Evolutionary conservation across 1,284 basidiomycete species (phyloP), one percentile per base, ranked within the genome.

Genomic region (Ceratobasidium papillatum): DNA sequence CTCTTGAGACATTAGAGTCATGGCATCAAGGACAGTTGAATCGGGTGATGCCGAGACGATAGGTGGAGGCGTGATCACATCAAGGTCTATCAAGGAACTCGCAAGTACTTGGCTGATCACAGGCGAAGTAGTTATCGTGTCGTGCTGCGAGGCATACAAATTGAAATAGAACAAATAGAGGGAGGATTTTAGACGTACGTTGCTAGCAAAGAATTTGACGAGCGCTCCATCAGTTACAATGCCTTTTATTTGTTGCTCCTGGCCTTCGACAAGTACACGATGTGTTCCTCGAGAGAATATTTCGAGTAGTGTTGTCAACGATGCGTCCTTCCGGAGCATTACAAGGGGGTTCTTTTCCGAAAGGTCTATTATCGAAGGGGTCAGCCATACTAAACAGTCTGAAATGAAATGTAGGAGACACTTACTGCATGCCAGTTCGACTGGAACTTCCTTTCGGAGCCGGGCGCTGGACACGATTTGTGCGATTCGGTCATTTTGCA

Each of bases 301-400:
- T 63, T 86, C 85, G 5, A 94, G 82, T 1, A 94, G 82, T 2
- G 88, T 87, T 7, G 92, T 80, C 43, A 92, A 79, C 1, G 86
- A 89, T 2, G 91, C 89, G 61, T 89, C 86, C 75, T 90, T 82
- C 0, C 89, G 85, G 8, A 93, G 80, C 34, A 84, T 84, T 73
- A 91, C 86, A 22, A 93, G 84, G 9, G 90, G 89, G 76, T 94
- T 93, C 84, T 94, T 94, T 81, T 92, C 90, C 9, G 92, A 93
- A 52, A 93, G 83, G 80, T 94, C 92, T 93, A 27, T 45, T n/a
- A 17, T 3, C n/a, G 22, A 22, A 9, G 32, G 19, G 19, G 45
- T 58, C 74, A 63, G 25, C 36, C 9, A 36, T 66, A 32, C 22
- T 22, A 38, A 43, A 9, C 14, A 25, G 3, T 72, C 61, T 45